Conservation (phyloP, 129 eudicot genomes). For the Flaveria bidentis region DNA sequence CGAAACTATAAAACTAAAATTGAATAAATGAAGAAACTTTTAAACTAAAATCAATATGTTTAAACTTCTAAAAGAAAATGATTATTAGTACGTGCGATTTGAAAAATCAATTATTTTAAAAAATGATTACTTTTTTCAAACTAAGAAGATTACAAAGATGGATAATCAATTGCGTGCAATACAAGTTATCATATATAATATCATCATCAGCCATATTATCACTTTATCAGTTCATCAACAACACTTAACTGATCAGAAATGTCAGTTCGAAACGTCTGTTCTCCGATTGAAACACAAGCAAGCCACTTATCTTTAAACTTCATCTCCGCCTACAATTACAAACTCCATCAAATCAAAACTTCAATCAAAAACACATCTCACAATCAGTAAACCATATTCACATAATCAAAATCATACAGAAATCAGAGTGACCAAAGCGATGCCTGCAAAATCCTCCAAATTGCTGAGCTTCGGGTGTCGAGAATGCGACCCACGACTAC, state of each 20-base stretch:
- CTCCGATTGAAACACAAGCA: conserved; percentile 89
- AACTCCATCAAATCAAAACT: conserved; percentile 1
- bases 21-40: too few relatives aligned
- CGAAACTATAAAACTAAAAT: too few relatives aligned
- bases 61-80: too few relatives aligned
- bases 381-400: background rate
- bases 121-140: too few relatives aligned
- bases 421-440: conserved; percentile 67
- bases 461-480: conserved; percentile 40
- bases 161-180: background rate
- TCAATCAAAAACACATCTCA: background rate
- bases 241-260: conserved; percentile 68
- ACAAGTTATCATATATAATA: background rate
- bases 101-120: too few relatives aligned
- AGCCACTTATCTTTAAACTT: conserved; percentile 90
- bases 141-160: conserved; percentile 4
- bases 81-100: too few relatives aligned
- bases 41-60: too few relatives aligned
- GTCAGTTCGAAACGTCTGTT: conserved; percentile 82
- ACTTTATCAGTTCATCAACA: too few relatives aligned
- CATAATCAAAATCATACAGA: conserved; percentile 35
- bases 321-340: conserved; percentile 88
- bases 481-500: conserved; percentile 17
- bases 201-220: too few relatives aligned
- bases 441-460: conserved; percentile 79